Conservation (phyloP, 495 filamentous ascomycete species). For the Clavariopsis aquatica region DNA sequence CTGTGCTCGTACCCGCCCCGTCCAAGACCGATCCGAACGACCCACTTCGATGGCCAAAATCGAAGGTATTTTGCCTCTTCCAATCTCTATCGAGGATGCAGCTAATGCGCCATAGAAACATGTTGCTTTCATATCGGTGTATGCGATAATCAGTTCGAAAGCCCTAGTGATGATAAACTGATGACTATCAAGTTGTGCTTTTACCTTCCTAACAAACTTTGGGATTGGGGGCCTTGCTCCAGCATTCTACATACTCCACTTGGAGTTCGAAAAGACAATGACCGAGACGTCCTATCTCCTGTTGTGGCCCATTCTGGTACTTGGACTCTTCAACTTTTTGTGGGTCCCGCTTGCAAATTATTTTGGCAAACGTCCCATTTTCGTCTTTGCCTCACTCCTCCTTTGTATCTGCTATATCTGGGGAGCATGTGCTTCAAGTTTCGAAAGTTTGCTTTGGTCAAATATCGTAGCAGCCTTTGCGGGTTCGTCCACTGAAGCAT, state of each 20-base stretch:
- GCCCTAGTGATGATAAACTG: not conserved
- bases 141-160: not conserved
- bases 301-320: conserved; percentile 42
- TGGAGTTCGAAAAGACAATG: conserved; percentile 42
- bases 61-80: too few relatives aligned
- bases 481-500: conserved; percentile 40
- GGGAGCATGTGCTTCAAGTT: conserved; percentile 39
- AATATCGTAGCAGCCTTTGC: conserved; percentile 45
- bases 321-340: conserved; percentile 45
- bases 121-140: conserved; percentile 38
- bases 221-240: conserved; percentile 44
- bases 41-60: conserved; percentile 42
- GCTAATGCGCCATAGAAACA: too few relatives aligned
- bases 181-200: conserved; percentile 31
- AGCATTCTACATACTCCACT: conserved; percentile 40
- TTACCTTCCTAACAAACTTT: conserved; percentile 44
- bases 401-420: conserved; percentile 43
- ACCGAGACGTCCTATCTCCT: conserved; percentile 38
- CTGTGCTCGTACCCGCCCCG: conserved; percentile 37
- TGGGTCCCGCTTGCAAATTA: conserved; percentile 46
- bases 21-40: conserved; percentile 39
- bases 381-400: conserved; percentile 40
- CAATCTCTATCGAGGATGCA: too few relatives aligned
- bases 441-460: conserved; percentile 41
- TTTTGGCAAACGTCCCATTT: conserved; percentile 45